Evolutionary conservation across 768 basidiomycete genomes (phyloP), one percentile per base, ranked within the genome.

Genomic region (Boletus reticulatus): DNA sequence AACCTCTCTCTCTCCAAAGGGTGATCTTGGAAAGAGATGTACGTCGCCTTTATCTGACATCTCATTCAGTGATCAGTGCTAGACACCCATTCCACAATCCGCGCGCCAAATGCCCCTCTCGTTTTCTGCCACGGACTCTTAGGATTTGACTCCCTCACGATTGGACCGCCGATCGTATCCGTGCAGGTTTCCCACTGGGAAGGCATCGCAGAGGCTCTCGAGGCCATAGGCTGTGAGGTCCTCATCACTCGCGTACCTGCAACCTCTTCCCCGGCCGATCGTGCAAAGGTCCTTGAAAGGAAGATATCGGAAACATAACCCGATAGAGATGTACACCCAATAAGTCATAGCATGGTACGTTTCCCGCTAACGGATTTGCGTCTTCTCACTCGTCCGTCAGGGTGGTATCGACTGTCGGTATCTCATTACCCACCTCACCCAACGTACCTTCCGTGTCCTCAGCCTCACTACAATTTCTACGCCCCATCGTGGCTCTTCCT

Each of bases 71-170:
- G 9, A 36, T 41, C 19, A 27, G 24, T 27, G 27, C 11, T 38
- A 52, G 20, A 61, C 49, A 24, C 31, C 32, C 4, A 55, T 29
- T 16, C 29, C 7, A 68, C 24, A 93, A 90, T 95, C 66, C 80
- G 82, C 6, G 78, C 91, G 1, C 88, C 95, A 0, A 81, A 81
- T 56, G 84, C 92, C 58, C 96, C 96, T 0, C 73, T 98, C 43
- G 88, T 98, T 2, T 98, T 98, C 72, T 98, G 96, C 62, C 96
- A 98, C 67, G 96, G 95, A 8, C 80, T 97, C 1, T 79, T 98
- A 9, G 92, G 92, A 1, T 95, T 94, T 60, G 92, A 95, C 67
- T 87, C 85, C 0, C 82, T 94, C 61, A 88, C 84, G 4, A 87
- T 93, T 24, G 88, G 89, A 1, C 85, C 81, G 2, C 74, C 87